Percentiles rank a stretch among this genome's conserved stretches.
Conservation (phyloP, 2,329 filamentous ascomycete genomes). For the Nigrospora sphaerica region DNA sequence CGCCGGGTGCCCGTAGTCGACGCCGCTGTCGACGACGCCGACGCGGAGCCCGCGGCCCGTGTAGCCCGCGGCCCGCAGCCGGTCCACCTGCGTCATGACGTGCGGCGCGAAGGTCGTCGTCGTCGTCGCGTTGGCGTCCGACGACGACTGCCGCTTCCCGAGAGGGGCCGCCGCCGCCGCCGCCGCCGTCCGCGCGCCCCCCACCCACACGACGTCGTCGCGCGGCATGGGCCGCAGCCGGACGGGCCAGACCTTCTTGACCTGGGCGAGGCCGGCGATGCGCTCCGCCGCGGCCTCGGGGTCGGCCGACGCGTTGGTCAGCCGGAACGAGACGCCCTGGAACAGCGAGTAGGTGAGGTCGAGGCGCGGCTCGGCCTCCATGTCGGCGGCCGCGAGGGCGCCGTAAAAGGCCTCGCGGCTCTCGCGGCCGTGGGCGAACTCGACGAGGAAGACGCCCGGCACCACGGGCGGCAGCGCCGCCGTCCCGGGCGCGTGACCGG, state of each 20-base stretch:
- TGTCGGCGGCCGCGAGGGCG: slow-evolving; percentile 1
- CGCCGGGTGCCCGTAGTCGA: background rate
- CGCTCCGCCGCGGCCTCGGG: slow-evolving; percentile 33
- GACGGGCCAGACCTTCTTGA: slow-evolving; percentile 44
- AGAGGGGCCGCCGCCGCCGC: slow-evolving; percentile 13
- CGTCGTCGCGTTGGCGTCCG: background rate
- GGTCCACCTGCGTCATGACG: slow-evolving; percentile 49
- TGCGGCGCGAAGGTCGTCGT: slow-evolving; percentile 40
- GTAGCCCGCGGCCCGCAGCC: slow-evolving; percentile 39
- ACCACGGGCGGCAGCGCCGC: slow-evolving; percentile 11
- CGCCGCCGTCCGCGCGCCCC: slow-evolving; percentile 18
- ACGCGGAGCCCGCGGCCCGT: slow-evolving; percentile 43
- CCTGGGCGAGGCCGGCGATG: slow-evolving; percentile 32
- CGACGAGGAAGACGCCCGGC: slow-evolving; percentile 44
- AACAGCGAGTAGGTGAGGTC: slow-evolving; percentile 37
- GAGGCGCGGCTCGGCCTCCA: slow-evolving; percentile 25
- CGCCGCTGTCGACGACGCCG: background rate
- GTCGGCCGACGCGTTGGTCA: slow-evolving; percentile 33
- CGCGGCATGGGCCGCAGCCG: slow-evolving; percentile 33
- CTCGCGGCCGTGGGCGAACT: slow-evolving; percentile 27
- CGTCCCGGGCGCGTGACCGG: too few relatives aligned
- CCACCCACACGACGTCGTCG: slow-evolving; percentile 38
- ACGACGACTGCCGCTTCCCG: slow-evolving; percentile 17
- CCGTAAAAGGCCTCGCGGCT: background rate
- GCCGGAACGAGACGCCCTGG: slow-evolving; percentile 46